phyloP scores from a whole-genome alignment of 2,329 filamentous ascomycete genomes.

The Alternaria tenuissima region DNA sequence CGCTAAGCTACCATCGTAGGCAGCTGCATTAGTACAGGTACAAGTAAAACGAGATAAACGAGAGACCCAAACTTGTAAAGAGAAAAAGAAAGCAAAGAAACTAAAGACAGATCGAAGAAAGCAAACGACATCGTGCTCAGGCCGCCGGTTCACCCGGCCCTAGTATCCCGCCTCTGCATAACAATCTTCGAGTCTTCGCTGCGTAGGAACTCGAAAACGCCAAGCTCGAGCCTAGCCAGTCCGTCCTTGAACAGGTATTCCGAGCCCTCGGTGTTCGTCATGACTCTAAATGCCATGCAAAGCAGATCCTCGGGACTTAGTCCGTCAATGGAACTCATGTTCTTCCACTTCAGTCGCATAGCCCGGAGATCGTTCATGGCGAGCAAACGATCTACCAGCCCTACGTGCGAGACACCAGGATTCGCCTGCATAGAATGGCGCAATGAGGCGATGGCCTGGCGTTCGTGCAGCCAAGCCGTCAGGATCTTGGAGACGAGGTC shows the following conservation, averaged over 20 bases:
- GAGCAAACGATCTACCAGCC: constrained; percentile 42
- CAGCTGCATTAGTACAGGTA: constrained; percentile 9
- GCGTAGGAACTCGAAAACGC: constrained; percentile 43
- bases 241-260: constrained; percentile 48
- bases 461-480: constrained; percentile 43
- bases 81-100: not conserved
- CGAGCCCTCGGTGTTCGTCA: constrained; percentile 47
- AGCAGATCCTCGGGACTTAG: constrained; percentile 46
- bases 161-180: constrained; percentile 33
- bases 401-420: constrained; percentile 35
- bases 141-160: constrained; percentile 5
- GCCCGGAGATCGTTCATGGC: constrained; percentile 47
- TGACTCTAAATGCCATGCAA: constrained; percentile 38
- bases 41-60: constrained; percentile 2
- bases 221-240: constrained; percentile 37
- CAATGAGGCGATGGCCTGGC: constrained; percentile 40
- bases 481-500: constrained; percentile 41
- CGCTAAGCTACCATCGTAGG: constrained; percentile 12
- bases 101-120: not conserved
- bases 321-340: constrained; percentile 45
- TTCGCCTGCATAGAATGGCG: constrained; percentile 31
- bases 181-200: constrained; percentile 45
- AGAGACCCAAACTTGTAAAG: not conserved
- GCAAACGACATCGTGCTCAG: not conserved
- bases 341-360: constrained; percentile 49